These are phyloP conservation scores for Candida easanensis DNA, from an alignment of 805 yeast genomes.

Conservation along the genomic window DNA sequence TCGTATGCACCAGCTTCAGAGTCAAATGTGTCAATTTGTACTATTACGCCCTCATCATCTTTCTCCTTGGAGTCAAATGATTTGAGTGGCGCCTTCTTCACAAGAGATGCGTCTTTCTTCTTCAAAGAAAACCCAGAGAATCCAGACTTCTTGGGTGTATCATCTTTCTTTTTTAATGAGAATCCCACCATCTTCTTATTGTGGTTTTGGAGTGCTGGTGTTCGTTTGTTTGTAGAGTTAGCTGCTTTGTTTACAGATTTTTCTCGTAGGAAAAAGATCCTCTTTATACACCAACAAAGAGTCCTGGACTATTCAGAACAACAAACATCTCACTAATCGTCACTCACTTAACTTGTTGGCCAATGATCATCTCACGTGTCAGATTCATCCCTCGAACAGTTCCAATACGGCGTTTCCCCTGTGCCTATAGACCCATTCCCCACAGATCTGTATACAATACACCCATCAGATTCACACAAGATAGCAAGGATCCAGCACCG, in stretches of 20 bases:
- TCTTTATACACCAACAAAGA: too few relatives aligned
- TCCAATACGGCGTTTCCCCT: background rate
- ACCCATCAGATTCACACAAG: background rate
- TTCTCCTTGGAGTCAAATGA: constrained; percentile 22
- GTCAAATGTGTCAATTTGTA: constrained; percentile 25
- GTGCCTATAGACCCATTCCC: background rate
- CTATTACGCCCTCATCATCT: constrained; percentile 17
- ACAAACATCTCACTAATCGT: too few relatives aligned
- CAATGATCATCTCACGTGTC: background rate
- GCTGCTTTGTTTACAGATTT: too few relatives aligned
- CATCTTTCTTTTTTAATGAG: constrained; percentile 33
- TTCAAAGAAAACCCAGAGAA: constrained; percentile 34
- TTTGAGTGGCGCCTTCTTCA: constrained; percentile 6
- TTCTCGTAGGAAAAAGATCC: too few relatives aligned
- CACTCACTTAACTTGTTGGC: too few relatives aligned
- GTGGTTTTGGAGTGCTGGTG: background rate
- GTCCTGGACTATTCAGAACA: too few relatives aligned
- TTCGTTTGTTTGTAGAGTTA: background rate
- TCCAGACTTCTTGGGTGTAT: constrained; percentile 6
- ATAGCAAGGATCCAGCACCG: background rate
- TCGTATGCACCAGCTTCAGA: constrained; percentile 22
- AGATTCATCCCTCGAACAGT: background rate
- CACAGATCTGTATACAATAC: background rate
- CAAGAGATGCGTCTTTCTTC: constrained; percentile 12
- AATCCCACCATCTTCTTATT: constrained; percentile 33